Evolutionary conservation across 139 green algal species (phyloP), one percentile per base, ranked within the genome.

Genomic region (Asterochloris erici): DNA sequence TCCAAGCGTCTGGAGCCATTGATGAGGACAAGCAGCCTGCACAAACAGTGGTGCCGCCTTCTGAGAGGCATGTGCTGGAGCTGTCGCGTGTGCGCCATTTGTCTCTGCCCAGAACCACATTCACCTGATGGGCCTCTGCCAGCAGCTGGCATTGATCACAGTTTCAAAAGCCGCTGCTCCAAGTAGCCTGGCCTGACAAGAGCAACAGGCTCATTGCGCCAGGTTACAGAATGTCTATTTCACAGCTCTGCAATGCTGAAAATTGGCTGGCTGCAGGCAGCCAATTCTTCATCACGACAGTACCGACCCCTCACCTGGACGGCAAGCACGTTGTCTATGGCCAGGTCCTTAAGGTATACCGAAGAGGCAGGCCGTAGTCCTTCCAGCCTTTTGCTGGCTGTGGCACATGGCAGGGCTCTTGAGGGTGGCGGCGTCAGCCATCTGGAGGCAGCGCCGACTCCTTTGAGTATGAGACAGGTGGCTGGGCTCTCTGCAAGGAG

Each of bases 241-340:
- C 14, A 1, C 66, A 71, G 66, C 21, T 23, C 66, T 26, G 66
- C 66, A 23, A 26, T 71, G 21, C 66, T 26, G 19, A 71, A 66
- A 4, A 63, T 14, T 79, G 28, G 13, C 23, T 64, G 62, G 28
- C 12, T 19, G 16, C 17, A 15, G 15, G 70, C 24, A 74, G 80
- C 81, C 70, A 73, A 28, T 90, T 90, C 80, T 90, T 90, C 80
- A 84, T 90, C 77, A 88, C 84, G 69, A 87, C 82, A 4, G 84
- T 85, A 2, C 82, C 87, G 21, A 92, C 90, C 0, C 86, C 89
- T 27, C 84, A 90, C 73, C 80, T 96, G 64, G 87, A 96, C 80
- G 85, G 85, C 60, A 90, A 90, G 73, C 92, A 95, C 82, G 89
- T 93, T 12, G 92, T 96, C 23, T 94, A 93, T 76, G 92, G 92